Percentiles rank a stretch among this genome's conserved stretches.
phyloP scores from a whole-genome alignment of 495 filamentous ascomycete species.

The Peziza echinospora region DNA sequence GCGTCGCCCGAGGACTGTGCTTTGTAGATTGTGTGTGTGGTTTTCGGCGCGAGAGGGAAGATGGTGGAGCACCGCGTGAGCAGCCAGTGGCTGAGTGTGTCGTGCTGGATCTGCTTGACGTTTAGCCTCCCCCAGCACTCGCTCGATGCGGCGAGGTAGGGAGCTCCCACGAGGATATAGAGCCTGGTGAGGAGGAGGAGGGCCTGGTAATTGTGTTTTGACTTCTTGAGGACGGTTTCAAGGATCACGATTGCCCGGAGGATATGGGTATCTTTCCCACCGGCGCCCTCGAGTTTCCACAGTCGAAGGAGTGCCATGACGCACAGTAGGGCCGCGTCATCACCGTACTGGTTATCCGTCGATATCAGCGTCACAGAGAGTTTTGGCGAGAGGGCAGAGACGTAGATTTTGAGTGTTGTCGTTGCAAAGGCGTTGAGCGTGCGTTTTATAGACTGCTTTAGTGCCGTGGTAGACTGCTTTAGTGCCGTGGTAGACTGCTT shows the following conservation, averaged over 20 bases:
- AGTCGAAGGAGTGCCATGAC: slow-evolving; percentile 33
- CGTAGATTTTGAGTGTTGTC: slow-evolving; percentile 23
- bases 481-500: slow-evolving; percentile 12
- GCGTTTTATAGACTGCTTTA: slow-evolving; percentile 25
- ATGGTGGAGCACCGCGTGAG: slow-evolving; percentile 37
- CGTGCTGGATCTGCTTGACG: slow-evolving; percentile 39
- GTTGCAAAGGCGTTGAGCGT: slow-evolving; percentile 19
- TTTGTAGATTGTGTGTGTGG: slow-evolving; percentile 1
- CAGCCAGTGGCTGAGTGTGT: slow-evolving; percentile 35
- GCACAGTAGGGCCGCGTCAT: slow-evolving; percentile 35
- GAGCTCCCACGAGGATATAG: slow-evolving; percentile 32
- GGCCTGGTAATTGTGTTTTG: slow-evolving; percentile 37
- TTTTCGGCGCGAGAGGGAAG: slow-evolving; percentile 11
- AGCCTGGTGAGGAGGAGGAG: slow-evolving; percentile 33
- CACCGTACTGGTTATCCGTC: slow-evolving; percentile 36
- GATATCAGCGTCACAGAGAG: slow-evolving; percentile 10
- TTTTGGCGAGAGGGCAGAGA: slow-evolving; percentile 15
- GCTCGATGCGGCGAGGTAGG: slow-evolving; percentile 28
- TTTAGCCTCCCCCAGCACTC: slow-evolving; percentile 31
- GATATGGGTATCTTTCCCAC: slow-evolving; percentile 21
- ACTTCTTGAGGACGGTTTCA: slow-evolving; percentile 28
- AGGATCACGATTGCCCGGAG: slow-evolving; percentile 32
- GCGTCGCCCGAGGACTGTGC: too few relatives aligned
- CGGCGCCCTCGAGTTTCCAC: slow-evolving; percentile 12
- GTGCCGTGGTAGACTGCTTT: slow-evolving; percentile 9